Conservation (phyloP, 257 asterid species). For the Fraxinus excelsior region DNA sequence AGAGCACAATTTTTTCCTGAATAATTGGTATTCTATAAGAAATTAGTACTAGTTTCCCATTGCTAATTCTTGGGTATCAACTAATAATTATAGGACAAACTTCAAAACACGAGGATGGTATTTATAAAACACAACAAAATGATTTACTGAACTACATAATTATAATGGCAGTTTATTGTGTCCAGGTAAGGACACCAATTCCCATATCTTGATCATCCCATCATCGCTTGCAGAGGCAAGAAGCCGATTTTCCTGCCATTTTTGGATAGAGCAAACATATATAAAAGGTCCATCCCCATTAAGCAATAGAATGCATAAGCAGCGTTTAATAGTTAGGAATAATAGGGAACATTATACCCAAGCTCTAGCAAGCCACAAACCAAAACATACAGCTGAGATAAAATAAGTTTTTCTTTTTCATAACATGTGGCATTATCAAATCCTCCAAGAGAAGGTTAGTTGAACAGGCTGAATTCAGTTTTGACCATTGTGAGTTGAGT, state of each 20-base stretch:
- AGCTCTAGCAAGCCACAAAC: too few relatives aligned
- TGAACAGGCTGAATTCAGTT: neutral
- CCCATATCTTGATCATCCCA: slow-evolving; percentile 91
- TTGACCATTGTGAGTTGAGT: neutral
- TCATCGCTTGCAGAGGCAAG: slow-evolving; percentile 95
- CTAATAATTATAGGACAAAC: neutral
- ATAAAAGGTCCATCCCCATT: neutral
- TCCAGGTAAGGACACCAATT: slow-evolving; percentile 39
- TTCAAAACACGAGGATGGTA: neutral
- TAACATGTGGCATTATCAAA: neutral
- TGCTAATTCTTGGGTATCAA: neutral
- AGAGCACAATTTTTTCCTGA: too few relatives aligned
- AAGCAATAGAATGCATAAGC: neutral
- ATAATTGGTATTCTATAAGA: neutral
- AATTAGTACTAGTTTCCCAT: neutral
- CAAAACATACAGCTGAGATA: too few relatives aligned
- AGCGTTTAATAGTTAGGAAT: neutral
- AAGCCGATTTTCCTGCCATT: slow-evolving; percentile 48
- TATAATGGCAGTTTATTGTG: slow-evolving; percentile 23
- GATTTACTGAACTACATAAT: slow-evolving; percentile 4
- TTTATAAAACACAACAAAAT: slow-evolving; percentile 12
- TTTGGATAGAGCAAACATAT: slow-evolving; percentile 22
- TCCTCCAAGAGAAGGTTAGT: neutral
- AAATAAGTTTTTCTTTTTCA: neutral
- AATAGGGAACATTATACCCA: too few relatives aligned